Conservation (phyloP, 352 stramenopile genomes). For the Phytophthora ohioensis region DNA sequence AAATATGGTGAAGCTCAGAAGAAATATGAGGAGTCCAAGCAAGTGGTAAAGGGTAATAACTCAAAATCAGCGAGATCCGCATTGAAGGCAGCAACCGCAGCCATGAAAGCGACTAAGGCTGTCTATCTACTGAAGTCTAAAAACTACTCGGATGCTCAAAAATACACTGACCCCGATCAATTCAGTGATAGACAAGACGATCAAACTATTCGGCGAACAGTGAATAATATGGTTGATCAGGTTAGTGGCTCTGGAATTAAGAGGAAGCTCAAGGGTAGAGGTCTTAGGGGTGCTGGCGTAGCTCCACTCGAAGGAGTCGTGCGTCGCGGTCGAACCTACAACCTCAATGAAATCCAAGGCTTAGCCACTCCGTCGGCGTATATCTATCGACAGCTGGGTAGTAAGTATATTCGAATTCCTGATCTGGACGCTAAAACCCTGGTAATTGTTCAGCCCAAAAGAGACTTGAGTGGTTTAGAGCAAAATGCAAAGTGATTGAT, state of each 20-base stretch:
- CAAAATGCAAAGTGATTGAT: too few species aligned
- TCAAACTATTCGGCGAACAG: slow-evolving; percentile 11
- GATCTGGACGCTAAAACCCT: slow-evolving; percentile 26
- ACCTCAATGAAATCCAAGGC: slow-evolving; percentile 22
- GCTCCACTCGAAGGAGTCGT: slow-evolving; percentile 19
- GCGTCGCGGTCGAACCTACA: slow-evolving; percentile 14
- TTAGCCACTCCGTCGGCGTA: slow-evolving; percentile 10
- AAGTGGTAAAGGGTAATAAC: background rate
- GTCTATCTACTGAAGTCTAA: slow-evolving; percentile 15
- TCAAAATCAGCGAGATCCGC: too few species aligned
- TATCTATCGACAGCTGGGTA: background rate
- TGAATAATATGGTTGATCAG: slow-evolving; percentile 20
- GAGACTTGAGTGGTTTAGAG: too few species aligned
- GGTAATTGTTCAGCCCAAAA: slow-evolving; percentile 20
- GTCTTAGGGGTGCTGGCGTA: slow-evolving; percentile 18
- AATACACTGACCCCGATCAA: background rate
- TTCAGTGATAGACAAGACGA: slow-evolving; percentile 5
- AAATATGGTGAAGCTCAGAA: slow-evolving; percentile 26
- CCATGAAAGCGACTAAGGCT: slow-evolving; percentile 15
- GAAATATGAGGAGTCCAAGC: too few species aligned
- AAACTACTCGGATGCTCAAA: background rate
- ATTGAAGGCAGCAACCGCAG: slow-evolving; percentile 3
- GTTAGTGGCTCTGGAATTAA: background rate
- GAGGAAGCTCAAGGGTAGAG: slow-evolving; percentile 10
- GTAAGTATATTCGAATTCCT: slow-evolving; percentile 8